Percentiles rank a stretch among this genome's conserved stretches.
phyloP scores from a whole-genome alignment of 2,329 filamentous ascomycete genomes.

The Aspergillus sp. region DNA sequence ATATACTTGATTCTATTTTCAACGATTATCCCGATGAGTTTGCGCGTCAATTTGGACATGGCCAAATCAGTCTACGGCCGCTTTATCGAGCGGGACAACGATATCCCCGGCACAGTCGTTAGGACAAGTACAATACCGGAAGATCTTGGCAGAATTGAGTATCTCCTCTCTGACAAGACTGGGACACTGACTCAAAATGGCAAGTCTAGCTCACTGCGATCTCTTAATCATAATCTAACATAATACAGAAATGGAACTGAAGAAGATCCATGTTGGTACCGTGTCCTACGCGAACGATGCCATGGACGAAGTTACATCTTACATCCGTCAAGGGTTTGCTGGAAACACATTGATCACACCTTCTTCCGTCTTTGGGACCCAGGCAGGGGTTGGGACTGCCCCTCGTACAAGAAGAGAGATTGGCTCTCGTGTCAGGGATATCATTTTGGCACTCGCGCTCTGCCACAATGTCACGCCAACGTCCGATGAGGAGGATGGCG shows the following conservation, averaged over 20 bases:
- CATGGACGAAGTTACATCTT: conserved; percentile 91
- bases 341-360: conserved; percentile 58
- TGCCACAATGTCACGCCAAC: conserved; percentile 98
- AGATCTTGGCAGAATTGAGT: conserved; percentile 90
- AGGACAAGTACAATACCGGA: conserved; percentile 96
- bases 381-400: conserved; percentile 49
- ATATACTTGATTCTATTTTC: conserved; percentile 97
- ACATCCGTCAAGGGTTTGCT: conserved; percentile 76
- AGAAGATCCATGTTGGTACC: conserved; percentile 96
- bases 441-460: conserved; percentile 82
- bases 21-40: conserved; percentile 95
- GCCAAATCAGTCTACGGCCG: conserved; percentile 93
- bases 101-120: conserved; percentile 85
- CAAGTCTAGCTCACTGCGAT: conserved; percentile 21
- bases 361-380: conserved; percentile 59
- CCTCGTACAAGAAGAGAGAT: conserved; percentile 89
- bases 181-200: conserved; percentile 93
- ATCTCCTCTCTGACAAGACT: conserved; percentile 92
- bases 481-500: conserved; percentile 70
- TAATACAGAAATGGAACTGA: conserved; percentile 82
- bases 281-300: conserved; percentile 97
- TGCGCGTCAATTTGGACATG: conserved; percentile 93
- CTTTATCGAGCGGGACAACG: conserved; percentile 86
- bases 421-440: conserved; percentile 81
- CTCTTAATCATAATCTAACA: conserved; percentile 14